Conservation (phyloP, 106 monocot genomes). For the Dioscorea zingiberensis region DNA sequence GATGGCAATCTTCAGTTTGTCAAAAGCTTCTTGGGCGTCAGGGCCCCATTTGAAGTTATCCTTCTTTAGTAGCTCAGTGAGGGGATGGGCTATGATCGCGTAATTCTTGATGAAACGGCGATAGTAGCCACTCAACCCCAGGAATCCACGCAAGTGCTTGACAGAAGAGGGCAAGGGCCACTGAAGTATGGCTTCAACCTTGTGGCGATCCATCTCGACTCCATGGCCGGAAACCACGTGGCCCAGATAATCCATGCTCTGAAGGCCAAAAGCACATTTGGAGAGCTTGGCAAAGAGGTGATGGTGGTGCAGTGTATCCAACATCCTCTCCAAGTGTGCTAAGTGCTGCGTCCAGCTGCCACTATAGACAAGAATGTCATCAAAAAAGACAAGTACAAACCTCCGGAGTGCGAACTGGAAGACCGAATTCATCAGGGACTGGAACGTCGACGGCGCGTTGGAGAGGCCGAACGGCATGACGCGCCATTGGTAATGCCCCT, state of each 20-base stretch:
- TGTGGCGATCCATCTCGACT: background rate
- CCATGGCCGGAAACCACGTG: background rate
- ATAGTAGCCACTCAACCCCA: conserved; percentile 1
- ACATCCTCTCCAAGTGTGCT: background rate
- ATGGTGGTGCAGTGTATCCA: background rate
- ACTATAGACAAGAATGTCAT: conserved; percentile 6
- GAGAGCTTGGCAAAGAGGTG: background rate
- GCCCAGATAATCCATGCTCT: background rate
- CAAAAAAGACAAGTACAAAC: conserved; percentile 5
- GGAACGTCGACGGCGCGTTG: background rate
- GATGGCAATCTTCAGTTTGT: background rate
- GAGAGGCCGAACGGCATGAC: background rate
- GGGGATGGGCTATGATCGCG: background rate
- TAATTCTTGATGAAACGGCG: background rate
- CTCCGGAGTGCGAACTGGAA: background rate
- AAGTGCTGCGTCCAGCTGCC: background rate
- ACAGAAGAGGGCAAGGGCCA: background rate
- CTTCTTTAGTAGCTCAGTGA: background rate
- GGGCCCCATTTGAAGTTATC: background rate
- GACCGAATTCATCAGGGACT: background rate
- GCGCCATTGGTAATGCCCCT: no score
- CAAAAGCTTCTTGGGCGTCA: background rate
- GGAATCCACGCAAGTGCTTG: conserved; percentile 1
- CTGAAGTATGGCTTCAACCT: background rate
- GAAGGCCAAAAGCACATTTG: background rate